These are phyloP conservation scores for Aureobasidium sp. DNA, from an alignment of 2,329 filamentous ascomycete genomes.

Conservation along the genomic window DNA sequence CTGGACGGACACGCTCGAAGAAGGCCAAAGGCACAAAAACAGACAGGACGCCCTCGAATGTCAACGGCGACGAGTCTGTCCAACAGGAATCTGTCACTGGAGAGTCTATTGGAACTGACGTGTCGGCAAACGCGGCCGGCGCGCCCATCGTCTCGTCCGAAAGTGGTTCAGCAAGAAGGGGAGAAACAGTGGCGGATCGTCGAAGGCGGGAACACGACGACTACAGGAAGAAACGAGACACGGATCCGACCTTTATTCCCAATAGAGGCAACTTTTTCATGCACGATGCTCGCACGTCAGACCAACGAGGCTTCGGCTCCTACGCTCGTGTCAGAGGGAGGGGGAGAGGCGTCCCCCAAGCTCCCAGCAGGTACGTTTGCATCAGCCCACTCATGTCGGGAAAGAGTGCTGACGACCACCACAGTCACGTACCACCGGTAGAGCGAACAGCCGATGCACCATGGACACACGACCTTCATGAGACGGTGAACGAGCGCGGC, in stretches of 20 bases:
- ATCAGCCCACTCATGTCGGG: background rate
- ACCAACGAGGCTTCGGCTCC: slow-evolving; percentile 69
- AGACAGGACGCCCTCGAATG: background rate
- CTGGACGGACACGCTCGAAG: slow-evolving; percentile 11
- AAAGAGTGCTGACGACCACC: background rate
- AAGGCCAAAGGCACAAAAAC: background rate
- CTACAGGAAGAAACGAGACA: slow-evolving; percentile 78
- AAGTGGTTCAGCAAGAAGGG: slow-evolving; percentile 18
- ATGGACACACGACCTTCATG: slow-evolving; percentile 94
- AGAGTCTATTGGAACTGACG: background rate
- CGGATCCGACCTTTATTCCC: slow-evolving; percentile 88
- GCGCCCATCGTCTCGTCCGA: slow-evolving; percentile 9
- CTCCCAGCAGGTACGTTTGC: background rate
- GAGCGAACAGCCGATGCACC: slow-evolving; percentile 64
- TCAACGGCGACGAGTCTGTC: background rate
- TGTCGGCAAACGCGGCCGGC: background rate
- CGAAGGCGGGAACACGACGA: slow-evolving; percentile 84
- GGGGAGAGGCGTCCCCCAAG: slow-evolving; percentile 39
- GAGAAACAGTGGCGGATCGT: slow-evolving; percentile 58
- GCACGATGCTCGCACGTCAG: slow-evolving; percentile 79
- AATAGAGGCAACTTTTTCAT: slow-evolving; percentile 95
- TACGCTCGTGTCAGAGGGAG: slow-evolving; percentile 56
- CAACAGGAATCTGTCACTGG: background rate
- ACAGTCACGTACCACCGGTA: slow-evolving; percentile 21
- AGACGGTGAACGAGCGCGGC: slow-evolving; percentile 44